Base-by-base conservation (phyloP, 352 stramenopile genomes). In the Phytophthora fragariae region DNA sequence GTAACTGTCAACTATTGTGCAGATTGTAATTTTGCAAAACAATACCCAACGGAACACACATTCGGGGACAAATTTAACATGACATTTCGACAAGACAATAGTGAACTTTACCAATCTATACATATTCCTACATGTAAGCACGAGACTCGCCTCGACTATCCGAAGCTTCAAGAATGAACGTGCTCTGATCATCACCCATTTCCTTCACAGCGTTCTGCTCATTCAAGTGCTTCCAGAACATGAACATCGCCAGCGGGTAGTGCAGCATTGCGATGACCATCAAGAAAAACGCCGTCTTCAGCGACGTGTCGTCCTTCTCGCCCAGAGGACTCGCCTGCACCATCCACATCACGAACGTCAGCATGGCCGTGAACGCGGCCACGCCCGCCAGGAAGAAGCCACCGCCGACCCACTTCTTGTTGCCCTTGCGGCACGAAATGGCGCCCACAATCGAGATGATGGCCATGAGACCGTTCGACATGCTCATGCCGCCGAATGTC, bases 261-360 rank as follows among this genome's bases (percentile, higher is more conserved):
- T 87, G 77, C 50, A 86, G 33, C 14, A 81, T 70, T 12, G 83
- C 78, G 44, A 89, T 65, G 9, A 91, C 68, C 61, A 77, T 88
- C 10, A 89, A 41, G 8, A 89, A 70, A 69, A 91, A 89, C 52
- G 80, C 79, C 12, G 70, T 79, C 39, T 77, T 82, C 64, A 85
- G 61, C 57, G 63, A 74, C 37, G 84, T 76, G 56, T 88, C 78
- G 80, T 89, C 81, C n/a, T 77, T 73, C 72, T 89, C 82, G 31
- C 73, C 69, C 62, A 91, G 72, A 61, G 80, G 61, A 37, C 73
- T 59, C 47, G 76, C 56, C 77, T 91, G 83, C 8, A 65, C 58
- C n/a, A 86, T 57, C 83, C 83, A 91, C 37, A 83, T 59, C 19
- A 82, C 27, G 39, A 69, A 54, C 39, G 62, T 41, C 52, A 69